These are phyloP conservation scores for Beverwykella pulmonaria DNA, from an alignment of 495 filamentous ascomycete species.

Conservation along the genomic window DNA sequence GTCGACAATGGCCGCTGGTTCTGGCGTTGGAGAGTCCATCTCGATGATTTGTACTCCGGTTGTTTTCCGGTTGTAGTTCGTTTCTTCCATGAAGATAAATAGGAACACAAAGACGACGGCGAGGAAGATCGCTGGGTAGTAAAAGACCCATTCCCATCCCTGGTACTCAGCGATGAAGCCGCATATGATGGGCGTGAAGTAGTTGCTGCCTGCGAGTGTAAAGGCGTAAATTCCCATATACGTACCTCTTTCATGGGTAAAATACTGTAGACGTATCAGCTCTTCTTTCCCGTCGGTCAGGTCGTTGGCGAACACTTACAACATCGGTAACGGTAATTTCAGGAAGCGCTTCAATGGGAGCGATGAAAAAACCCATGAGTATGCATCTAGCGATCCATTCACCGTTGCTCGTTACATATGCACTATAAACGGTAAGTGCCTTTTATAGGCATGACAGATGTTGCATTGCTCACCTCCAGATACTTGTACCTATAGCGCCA, in stretches of 20 bases:
- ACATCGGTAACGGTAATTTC: not conserved
- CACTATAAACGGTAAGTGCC: conserved; percentile 52
- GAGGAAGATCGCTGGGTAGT: conserved; percentile 65
- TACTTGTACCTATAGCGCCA: conserved; percentile 47
- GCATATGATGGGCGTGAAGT: conserved; percentile 64
- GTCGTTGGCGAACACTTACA: not conserved
- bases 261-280: conserved; percentile 48
- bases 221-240: conserved; percentile 69
- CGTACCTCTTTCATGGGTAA: conserved; percentile 65
- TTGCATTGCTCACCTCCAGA: not conserved
- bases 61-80: conserved; percentile 56
- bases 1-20: not conserved
- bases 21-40: not conserved
- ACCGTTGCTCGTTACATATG: conserved; percentile 54
- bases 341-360: conserved; percentile 58
- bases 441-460: not conserved
- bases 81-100: conserved; percentile 73
- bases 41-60: not conserved
- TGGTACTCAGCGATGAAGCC: conserved; percentile 69
- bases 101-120: conserved; percentile 59
- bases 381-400: conserved; percentile 66
- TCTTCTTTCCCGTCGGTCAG: not conserved
- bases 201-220: conserved; percentile 64
- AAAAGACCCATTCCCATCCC: conserved; percentile 66
- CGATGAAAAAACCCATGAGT: conserved; percentile 64